Base-by-base conservation (phyloP, 208 protist species). In the Wallacemonas sp. region DNA sequence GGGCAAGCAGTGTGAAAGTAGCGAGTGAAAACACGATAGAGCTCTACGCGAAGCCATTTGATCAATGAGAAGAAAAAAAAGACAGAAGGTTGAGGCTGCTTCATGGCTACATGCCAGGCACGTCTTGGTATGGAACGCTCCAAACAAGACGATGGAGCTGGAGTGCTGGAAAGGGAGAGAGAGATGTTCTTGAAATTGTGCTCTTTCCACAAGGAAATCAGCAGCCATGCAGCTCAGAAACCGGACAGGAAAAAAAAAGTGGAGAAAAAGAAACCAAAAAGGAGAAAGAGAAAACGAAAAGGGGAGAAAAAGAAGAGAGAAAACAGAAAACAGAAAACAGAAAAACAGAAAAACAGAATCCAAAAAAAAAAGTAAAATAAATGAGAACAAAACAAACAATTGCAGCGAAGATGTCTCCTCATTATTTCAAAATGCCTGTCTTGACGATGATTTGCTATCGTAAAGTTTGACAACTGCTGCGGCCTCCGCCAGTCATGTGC, bases 251-350 rank as follows among this genome's bases (percentile, higher is more conserved):
- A 41, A 41, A 41, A 41, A 48, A 38, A 57, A 52, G 45, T 8
- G 42, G 23, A 54, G 26, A 50, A 46, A 36, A 22, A 49, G 42
- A 48, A 7, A 22, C 8, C 8, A 48, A 48, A 48, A 1, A 1
- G n/a, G n/a, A 48, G n/a, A 48, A 22, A 48, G n/a, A 22, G 42
- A 48, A 48, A 22, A 22, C 8, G 42, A 48, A 16, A 48, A 23
- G 49, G 23, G 8, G 46, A 67, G 3, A 31, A 73, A 73, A 59
- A 20, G 31, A 23, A 61, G 50, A 72, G 29, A 64, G 59, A 52
- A 69, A 67, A 57, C 39, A 77, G 26, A 67, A 44, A 65, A 29
- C 3, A 59, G 33, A 71, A 36, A 59, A 23, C n/a, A 44, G 32
- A 29, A 65, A 41, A 38, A n/a, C 18, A 64, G 32, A 61, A 65